These are phyloP conservation scores for Clarireedia paspali DNA, from an alignment of 2,329 filamentous ascomycete species.

Conservation along the genomic window DNA sequence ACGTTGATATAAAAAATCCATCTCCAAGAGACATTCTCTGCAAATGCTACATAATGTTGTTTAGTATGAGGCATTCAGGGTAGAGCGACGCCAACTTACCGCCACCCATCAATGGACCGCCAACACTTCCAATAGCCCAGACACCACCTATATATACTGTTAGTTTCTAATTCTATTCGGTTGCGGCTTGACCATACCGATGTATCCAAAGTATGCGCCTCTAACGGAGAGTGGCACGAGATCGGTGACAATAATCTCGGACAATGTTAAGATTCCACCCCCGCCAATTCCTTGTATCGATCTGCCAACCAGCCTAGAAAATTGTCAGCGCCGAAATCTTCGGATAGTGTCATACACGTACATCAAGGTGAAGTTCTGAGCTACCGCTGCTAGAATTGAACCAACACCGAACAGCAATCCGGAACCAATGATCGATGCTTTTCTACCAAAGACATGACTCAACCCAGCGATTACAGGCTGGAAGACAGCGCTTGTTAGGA, in stretches of 20 bases:
- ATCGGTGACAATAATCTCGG: conserved; percentile 39
- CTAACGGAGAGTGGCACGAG: conserved; percentile 37
- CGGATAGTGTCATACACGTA: conserved; percentile 6
- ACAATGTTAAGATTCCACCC: conserved; percentile 41
- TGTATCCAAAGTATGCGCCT: conserved; percentile 32
- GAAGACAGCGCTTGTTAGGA: conserved; percentile 56
- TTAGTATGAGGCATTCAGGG: background rate
- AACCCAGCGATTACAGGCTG: conserved; percentile 40
- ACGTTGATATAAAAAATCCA: conserved; percentile 53
- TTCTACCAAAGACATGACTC: conserved; percentile 36
- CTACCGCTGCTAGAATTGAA: conserved; percentile 31
- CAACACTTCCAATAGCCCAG: conserved; percentile 49
- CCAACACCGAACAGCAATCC: conserved; percentile 33
- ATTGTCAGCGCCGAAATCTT: background rate
- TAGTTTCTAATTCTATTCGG: background rate
- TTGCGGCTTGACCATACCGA: conserved; percentile 13
- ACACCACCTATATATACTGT: conserved; percentile 20
- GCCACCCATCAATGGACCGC: conserved; percentile 45
- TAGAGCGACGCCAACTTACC: background rate
- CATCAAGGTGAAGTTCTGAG: conserved; percentile 32
- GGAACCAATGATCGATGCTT: conserved; percentile 23
- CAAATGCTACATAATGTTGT: conserved; percentile 34
- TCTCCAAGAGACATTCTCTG: conserved; percentile 44
- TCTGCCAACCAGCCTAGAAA: conserved; percentile 31
- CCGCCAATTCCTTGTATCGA: conserved; percentile 43